Evolutionary conservation across 192 early-diverging fungal species (phyloP).

Genomic region (Spinellus fusiger): DNA sequence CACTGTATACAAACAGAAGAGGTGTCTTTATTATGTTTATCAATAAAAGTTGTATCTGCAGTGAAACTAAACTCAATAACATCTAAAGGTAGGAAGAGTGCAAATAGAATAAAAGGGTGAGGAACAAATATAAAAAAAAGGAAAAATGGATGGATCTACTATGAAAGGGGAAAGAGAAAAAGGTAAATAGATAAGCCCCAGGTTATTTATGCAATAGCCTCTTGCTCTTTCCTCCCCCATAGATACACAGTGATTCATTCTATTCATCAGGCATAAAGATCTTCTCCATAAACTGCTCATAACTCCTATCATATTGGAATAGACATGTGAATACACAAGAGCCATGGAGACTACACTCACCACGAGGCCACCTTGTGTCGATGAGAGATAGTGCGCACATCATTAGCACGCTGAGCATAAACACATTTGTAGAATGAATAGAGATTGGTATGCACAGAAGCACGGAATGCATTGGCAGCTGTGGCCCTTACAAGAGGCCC

Average conservation of each 20-base stretch:
- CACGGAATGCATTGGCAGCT: constrained; percentile 70
- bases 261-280: constrained; percentile 33
- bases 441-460: constrained; percentile 26
- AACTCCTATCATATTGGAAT: constrained; percentile 16
- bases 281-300: constrained; percentile 30
- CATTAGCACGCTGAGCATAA: constrained; percentile 48
- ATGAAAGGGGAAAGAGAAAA: neutral
- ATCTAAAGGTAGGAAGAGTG: too few relatives aligned
- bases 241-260: neutral
- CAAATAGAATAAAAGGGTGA: neutral
- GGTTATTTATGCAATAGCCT: too few relatives aligned
- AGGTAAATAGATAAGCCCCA: neutral
- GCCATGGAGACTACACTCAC: constrained; percentile 11
- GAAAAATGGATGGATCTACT: neutral
- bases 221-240: too few relatives aligned
- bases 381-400: constrained; percentile 51
- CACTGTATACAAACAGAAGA: too few relatives aligned
- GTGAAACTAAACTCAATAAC: too few relatives aligned
- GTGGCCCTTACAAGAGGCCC: constrained; percentile 76
- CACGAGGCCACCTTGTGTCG: constrained; percentile 52
- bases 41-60: too few relatives aligned
- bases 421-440: constrained; percentile 47
- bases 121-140: constrained; percentile 1
- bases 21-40: too few relatives aligned
- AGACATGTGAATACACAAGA: neutral